Base-by-base conservation (phyloP, 495 filamentous ascomycete species). In the Cudoniella acicularis region DNA sequence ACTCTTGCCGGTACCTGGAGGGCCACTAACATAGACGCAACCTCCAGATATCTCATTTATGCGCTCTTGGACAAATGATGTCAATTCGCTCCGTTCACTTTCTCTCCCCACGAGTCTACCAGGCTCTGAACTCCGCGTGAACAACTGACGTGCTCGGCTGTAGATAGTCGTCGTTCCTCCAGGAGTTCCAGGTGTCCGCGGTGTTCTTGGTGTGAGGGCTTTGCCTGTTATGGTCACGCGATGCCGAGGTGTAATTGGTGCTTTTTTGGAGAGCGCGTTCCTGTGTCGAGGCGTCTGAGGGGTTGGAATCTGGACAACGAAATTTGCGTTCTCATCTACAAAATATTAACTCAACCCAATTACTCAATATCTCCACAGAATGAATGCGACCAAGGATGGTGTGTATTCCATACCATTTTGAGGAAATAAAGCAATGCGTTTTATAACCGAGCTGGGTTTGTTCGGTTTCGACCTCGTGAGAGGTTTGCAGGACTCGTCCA, bases 1-100 rank as follows among this genome's bases (percentile, higher is more conserved):
- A 70, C 92, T 96, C 73, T 99, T 99, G 6, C 94, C 94, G 3
- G 95, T 98, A 0, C 94, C 94, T 1, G 94, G 94, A 25, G 94
- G 94, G 0, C 94, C 94, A 63, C 91, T 96, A 63, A 99, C 85
- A 68, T 99, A 99, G 40, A 96, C 79, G 68, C 92, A 96, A n/a
- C 91, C 90, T 49, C 89, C 87, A 18, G 80, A 79, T 10, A 76
- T 76, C 16, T 80, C 69, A 10, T 78, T 72, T 10, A 87, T 72
- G 59, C 87, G 83, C 41, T 82, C 77, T 36, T 80, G 72, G 42
- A 99, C 77, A 62, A 98, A 97, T 0, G 64, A 64, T 2, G 75
- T 70, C 21, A 99, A 73, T 53, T 92, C 84, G 18, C 80, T 73
- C 52, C 87, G 82, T 67, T 99, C 94, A 0, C 82, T 72, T 30